phyloP scores from a whole-genome alignment of 768 basidiomycete genomes.

The Mycena albidolilacea region DNA sequence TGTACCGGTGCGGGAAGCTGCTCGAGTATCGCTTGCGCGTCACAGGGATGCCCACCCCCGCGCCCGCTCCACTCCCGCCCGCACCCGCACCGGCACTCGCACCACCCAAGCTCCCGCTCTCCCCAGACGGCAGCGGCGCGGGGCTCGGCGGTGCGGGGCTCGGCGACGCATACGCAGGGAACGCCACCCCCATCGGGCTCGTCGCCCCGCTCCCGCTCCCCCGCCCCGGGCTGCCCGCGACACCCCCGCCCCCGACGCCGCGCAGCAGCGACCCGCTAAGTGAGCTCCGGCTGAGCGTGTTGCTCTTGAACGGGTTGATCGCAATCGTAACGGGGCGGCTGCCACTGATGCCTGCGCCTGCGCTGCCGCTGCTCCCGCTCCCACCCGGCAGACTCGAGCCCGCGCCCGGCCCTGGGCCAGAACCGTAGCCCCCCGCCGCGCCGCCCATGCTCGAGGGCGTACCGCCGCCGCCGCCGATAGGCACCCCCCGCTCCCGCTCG shows the following conservation, averaged over 20 bases:
- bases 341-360: constrained; percentile 1
- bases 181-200: constrained; percentile 31
- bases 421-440: not conserved
- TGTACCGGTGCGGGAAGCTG: constrained; percentile 82
- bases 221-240: constrained; percentile 36
- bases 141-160: constrained; percentile 27
- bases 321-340: constrained; percentile 1
- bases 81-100: constrained; percentile 21
- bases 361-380: not conserved
- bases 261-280: constrained; percentile 35
- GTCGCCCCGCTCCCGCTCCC: constrained; percentile 31
- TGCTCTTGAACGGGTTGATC: constrained; percentile 49
- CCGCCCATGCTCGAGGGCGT: not conserved
- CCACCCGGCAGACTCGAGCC: not conserved
- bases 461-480: constrained; percentile 14
- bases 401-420: not conserved
- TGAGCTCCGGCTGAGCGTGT: constrained; percentile 43
- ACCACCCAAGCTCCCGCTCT: constrained; percentile 7
- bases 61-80: not conserved
- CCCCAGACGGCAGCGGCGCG: not conserved
- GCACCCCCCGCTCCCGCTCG: constrained; percentile 38
- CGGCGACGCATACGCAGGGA: constrained; percentile 22
- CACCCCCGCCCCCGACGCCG: constrained; percentile 15
- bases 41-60: constrained; percentile 40
- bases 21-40: constrained; percentile 79